Evolutionary conservation across 768 basidiomycete species (phyloP).

Genomic region (Pholiota conissans): DNA sequence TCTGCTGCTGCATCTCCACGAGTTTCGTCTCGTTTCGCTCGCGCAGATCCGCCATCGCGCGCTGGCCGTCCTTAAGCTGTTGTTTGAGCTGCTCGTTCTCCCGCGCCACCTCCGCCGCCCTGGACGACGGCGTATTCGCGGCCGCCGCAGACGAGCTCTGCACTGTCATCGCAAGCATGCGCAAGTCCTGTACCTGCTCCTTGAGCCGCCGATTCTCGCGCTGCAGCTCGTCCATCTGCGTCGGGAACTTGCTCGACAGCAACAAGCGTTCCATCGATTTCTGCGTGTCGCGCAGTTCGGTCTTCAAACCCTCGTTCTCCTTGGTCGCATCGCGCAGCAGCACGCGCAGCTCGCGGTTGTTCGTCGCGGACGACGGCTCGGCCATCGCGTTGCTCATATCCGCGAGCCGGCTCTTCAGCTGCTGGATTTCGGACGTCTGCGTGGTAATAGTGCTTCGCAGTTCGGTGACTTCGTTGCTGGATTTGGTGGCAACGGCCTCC

Average conservation of each 20-base stretch:
- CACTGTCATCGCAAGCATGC: slow-evolving; percentile 28
- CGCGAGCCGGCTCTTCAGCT: slow-evolving; percentile 26
- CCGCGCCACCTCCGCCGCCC: slow-evolving; percentile 26
- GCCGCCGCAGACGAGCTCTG: slow-evolving; percentile 19
- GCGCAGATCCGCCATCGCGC: slow-evolving; percentile 18
- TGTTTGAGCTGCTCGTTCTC: slow-evolving; percentile 37
- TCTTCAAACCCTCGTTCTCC: slow-evolving; percentile 40
- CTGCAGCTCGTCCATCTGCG: slow-evolving; percentile 29
- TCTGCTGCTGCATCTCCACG: slow-evolving; percentile 25
- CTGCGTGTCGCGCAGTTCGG: slow-evolving; percentile 34
- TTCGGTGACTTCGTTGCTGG: slow-evolving; percentile 23
- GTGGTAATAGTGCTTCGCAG: slow-evolving; percentile 20
- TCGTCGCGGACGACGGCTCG: slow-evolving; percentile 23
- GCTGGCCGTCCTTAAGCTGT: slow-evolving; percentile 27
- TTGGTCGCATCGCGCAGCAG: slow-evolving; percentile 38
- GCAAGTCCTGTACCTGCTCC: slow-evolving; percentile 31
- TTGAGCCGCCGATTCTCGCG: slow-evolving; percentile 33
- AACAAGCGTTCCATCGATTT: slow-evolving; percentile 35
- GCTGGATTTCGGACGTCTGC: slow-evolving; percentile 29
- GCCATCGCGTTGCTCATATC: slow-evolving; percentile 34
- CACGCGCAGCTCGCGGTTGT: slow-evolving; percentile 34
- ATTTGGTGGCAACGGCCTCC: slow-evolving; percentile 21
- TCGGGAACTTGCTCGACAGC: slow-evolving; percentile 30
- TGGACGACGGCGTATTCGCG: slow-evolving; percentile 16
- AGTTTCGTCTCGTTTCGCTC: slow-evolving; percentile 19